Evolutionary conservation across 140 eudicot genomes (phyloP).

Genomic region (Anethum foeniculum): DNA sequence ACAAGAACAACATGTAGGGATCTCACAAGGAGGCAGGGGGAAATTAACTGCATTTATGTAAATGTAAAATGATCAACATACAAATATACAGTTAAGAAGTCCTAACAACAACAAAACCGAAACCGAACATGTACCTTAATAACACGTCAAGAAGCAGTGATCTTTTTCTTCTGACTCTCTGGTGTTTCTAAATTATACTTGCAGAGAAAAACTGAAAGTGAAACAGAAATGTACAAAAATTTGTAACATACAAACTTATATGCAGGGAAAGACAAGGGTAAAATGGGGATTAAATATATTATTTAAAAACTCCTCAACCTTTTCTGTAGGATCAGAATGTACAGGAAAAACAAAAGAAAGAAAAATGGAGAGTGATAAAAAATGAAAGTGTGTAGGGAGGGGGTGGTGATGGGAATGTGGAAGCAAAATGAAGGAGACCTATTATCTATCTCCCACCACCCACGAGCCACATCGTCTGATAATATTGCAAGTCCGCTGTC

Average conservation of each 20-base stretch:
- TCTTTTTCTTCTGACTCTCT: background rate
- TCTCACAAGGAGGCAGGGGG: background rate
- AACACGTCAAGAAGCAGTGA: background rate
- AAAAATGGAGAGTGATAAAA: background rate
- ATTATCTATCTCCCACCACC: conserved; percentile 16
- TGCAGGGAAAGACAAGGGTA: conserved; percentile 8
- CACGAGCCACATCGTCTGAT: background rate
- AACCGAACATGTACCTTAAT: conserved; percentile 1
- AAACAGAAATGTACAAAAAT: background rate
- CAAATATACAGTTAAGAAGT: background rate
- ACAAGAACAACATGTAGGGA: background rate
- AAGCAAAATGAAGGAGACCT: conserved; percentile 19
- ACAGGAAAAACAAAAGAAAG: background rate
- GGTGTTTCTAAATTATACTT: background rate
- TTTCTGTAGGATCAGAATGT: background rate
- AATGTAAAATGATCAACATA: background rate
- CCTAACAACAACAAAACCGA: background rate
- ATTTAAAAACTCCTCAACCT: background rate
- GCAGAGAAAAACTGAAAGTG: background rate
- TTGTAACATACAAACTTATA: background rate
- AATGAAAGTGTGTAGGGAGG: no score
- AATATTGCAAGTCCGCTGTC: background rate
- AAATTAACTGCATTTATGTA: background rate
- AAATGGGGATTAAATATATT: background rate
- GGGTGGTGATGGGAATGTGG: conserved; percentile 10